phyloP scores from a whole-genome alignment of 805 yeast genomes.

The Deakozyma indianensis region DNA sequence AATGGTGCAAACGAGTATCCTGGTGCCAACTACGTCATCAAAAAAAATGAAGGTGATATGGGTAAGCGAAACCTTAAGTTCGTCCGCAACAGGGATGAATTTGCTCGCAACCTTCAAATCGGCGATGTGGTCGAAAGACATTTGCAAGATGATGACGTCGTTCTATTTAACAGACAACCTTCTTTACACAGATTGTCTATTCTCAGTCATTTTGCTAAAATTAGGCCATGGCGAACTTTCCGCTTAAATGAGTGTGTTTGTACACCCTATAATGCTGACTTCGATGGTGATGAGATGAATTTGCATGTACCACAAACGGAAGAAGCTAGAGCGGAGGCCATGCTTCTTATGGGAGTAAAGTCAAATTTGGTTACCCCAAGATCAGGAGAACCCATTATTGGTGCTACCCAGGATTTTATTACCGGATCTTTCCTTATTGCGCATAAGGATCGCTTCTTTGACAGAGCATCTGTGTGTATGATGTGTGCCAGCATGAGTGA shows the following conservation, averaged over 20 bases:
- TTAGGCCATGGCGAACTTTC: slow-evolving; percentile 97
- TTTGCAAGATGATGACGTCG: slow-evolving; percentile 93
- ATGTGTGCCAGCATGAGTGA: slow-evolving; percentile 92
- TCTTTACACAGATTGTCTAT: slow-evolving; percentile 90
- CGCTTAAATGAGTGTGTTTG: slow-evolving; percentile 97
- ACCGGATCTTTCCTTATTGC: slow-evolving; percentile 91
- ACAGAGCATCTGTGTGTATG: slow-evolving; percentile 72
- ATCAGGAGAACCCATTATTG: slow-evolving; percentile 98
- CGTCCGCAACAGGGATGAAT: slow-evolving; percentile 57
- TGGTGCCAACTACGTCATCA: slow-evolving; percentile 86
- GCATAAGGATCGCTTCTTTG: slow-evolving; percentile 85
- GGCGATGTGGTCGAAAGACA: slow-evolving; percentile 97
- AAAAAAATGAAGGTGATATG: slow-evolving; percentile 59
- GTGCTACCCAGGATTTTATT: slow-evolving; percentile 98
- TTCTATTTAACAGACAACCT: slow-evolving; percentile 93
- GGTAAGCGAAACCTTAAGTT: slow-evolving; percentile 70
- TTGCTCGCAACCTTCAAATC: slow-evolving; percentile 60
- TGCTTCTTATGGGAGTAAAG: slow-evolving; percentile 94
- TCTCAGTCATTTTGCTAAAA: slow-evolving; percentile 87
- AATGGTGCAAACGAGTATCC: slow-evolving; percentile 88
- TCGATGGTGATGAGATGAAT: slow-evolving; percentile 99
- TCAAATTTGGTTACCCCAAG: slow-evolving; percentile 89
- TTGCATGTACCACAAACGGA: slow-evolving; percentile 98
- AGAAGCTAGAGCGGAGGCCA: slow-evolving; percentile 98
- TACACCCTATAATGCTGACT: slow-evolving; percentile 98